A percentile compares a stretch with the other conserved stretches of the same genome.
These are phyloP conservation scores for Arabis hirsuta DNA, from an alignment of 345 rosid genomes.

Conservation along the genomic window DNA sequence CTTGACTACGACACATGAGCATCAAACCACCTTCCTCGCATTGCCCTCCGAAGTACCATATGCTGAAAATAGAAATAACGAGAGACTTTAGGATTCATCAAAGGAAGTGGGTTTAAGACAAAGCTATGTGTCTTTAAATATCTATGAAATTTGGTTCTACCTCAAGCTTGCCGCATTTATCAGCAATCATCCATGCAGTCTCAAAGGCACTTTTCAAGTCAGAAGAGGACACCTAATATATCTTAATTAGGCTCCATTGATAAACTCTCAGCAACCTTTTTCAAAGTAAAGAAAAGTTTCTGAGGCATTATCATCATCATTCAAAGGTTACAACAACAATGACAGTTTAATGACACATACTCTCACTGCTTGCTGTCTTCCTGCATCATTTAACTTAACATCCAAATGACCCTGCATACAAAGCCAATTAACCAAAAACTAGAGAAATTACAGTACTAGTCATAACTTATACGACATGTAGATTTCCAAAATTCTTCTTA, in stretches of 20 bases:
- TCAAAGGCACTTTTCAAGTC: constrained; percentile 82
- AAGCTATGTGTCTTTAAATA: too few species aligned
- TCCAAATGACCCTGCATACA: constrained; percentile 71
- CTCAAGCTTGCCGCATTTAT: constrained; percentile 62
- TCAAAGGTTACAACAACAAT: constrained; percentile 2
- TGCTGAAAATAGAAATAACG: too few species aligned
- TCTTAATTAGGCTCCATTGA: constrained; percentile 55
- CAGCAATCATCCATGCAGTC: constrained; percentile 75
- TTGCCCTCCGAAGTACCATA: too few species aligned
- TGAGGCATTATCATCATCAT: constrained; percentile 9
- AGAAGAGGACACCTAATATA: constrained; percentile 74
- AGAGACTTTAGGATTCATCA: rapidly evolving
- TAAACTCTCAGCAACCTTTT: constrained; percentile 71
- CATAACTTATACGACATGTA: too few species aligned
- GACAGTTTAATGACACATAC: constrained; percentile 45
- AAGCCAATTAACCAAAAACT: neutral
- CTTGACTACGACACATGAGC: too few species aligned
- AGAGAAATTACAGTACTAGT: too few species aligned
- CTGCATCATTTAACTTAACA: constrained; percentile 76
- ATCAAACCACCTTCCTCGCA: too few species aligned
- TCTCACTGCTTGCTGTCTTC: constrained; percentile 68
- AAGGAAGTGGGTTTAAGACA: too few species aligned
- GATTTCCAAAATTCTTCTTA: too few species aligned
- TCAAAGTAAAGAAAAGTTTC: neutral
- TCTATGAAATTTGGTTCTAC: constrained; percentile 33